These are phyloP conservation scores for Yamadazyma spencermartinsiae DNA, from an alignment of 1,139 yeast genomes.

Conservation along the genomic window DNA sequence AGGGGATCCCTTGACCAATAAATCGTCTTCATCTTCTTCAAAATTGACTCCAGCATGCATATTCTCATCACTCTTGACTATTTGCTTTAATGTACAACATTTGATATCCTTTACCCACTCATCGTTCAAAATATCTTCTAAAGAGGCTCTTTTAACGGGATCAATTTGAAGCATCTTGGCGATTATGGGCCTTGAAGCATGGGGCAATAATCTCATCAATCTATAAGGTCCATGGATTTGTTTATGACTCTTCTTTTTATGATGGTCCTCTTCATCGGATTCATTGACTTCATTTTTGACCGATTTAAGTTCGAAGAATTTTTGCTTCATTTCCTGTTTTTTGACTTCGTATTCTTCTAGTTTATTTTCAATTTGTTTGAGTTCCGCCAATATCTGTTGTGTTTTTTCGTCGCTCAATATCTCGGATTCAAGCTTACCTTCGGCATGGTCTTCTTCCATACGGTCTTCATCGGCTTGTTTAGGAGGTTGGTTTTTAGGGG, in stretches of 20 bases:
- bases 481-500: not conserved
- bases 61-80: conserved; percentile 25
- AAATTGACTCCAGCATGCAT: conserved; percentile 24
- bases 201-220: conserved; percentile 81
- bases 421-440: conserved; percentile 20
- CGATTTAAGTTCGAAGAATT: conserved; percentile 25
- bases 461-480: conserved; percentile 7
- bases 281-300: conserved; percentile 14
- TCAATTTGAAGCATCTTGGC: conserved; percentile 72
- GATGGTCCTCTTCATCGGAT: conserved; percentile 16
- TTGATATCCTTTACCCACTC: conserved; percentile 69
- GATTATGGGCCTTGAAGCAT: conserved; percentile 77
- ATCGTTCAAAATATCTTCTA: conserved; percentile 66
- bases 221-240: conserved; percentile 83
- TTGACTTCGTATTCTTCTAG: conserved; percentile 39
- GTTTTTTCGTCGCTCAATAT: conserved; percentile 35
- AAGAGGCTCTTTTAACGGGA: conserved; percentile 65
- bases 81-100: conserved; percentile 41
- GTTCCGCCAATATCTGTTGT: conserved; percentile 32
- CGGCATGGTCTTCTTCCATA: conserved; percentile 14
- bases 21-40: conserved; percentile 43
- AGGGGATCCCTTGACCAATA: conserved; percentile 40
- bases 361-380: conserved; percentile 38
- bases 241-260: conserved; percentile 37
- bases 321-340: conserved; percentile 37